Conservation (phyloP, 352 stramenopile genomes). For the Pythium guiyangense region DNA sequence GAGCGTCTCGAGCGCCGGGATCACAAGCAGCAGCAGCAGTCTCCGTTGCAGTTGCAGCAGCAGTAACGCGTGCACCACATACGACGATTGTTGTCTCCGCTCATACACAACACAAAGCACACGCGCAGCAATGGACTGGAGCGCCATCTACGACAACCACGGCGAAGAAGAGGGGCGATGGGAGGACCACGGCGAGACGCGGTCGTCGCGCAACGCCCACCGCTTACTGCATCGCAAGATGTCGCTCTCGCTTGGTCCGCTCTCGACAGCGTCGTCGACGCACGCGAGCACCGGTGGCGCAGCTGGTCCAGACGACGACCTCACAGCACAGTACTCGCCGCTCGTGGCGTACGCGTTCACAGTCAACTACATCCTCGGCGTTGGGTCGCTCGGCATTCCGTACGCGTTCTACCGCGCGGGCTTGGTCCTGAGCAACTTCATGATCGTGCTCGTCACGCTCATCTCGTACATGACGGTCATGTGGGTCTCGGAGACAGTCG, state of each 20-base stretch:
- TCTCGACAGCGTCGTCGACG: neutral
- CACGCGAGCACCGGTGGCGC: constrained; percentile 3
- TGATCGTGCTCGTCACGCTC: constrained; percentile 76
- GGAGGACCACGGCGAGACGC: constrained; percentile 69
- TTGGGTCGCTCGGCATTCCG: constrained; percentile 87
- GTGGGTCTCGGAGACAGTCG: constrained; percentile 82
- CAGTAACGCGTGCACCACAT: too few relatives aligned
- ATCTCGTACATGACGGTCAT: constrained; percentile 88
- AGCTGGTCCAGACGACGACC: neutral
- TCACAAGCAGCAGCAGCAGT: too few relatives aligned
- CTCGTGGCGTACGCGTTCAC: constrained; percentile 86
- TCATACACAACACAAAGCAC: neutral
- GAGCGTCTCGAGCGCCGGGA: too few relatives aligned
- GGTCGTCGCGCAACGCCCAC: constrained; percentile 64
- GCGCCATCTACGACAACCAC: constrained; percentile 67
- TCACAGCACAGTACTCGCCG: constrained; percentile 48
- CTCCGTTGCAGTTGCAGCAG: too few relatives aligned
- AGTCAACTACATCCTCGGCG: constrained; percentile 91
- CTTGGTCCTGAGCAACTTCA: constrained; percentile 63
- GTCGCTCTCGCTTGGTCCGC: constrained; percentile 34
- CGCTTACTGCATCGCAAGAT: constrained; percentile 57
- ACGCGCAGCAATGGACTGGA: constrained; percentile 61
- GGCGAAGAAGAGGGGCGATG: constrained; percentile 56
- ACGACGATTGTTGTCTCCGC: too few relatives aligned
- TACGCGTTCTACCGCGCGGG: constrained; percentile 84